Evolutionary conservation across 2,329 filamentous ascomycete genomes (phyloP), one percentile per base, ranked within the genome.

Genomic region (Trichoderma cornu-damae): DNA sequence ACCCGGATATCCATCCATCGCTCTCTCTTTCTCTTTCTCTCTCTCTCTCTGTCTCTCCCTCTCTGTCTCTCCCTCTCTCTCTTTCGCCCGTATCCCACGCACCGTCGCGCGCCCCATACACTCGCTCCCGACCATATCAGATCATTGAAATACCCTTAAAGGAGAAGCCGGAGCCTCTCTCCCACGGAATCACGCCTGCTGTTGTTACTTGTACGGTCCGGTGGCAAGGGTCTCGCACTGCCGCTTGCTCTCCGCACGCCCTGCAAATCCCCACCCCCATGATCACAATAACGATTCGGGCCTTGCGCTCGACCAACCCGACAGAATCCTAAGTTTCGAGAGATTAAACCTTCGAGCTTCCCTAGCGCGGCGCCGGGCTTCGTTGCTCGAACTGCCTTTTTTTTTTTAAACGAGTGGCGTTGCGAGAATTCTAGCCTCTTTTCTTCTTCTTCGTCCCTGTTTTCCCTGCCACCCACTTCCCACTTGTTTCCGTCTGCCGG

Each of bases 231-330:
- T 54, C n/a, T 44, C 40, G 22, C 52, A 55, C 42, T 43, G n/a
- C 42, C 52, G 42, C 18, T 44, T 55, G 32, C 42, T 46, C 52
- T 55, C 52, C 42, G 52, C 52, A 55, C 16, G n/a, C 37, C 22
- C 38, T 44, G 42, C 42, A 38, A 40, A 47, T 22, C 42, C 18
- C 38, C 14, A 34, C 32, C 42, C 18, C 38, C 14, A 34, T 40
- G 28, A 44, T 44, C 63, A 65, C 59, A 50, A 66, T 66, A 64
- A 65, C 51, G 60, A 60, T 37, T 51, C 32, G 24, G 38, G 38
- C 18, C 58, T 14, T 57, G 22, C 26, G 44, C 44, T 51, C 26
- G 24, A 58, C 46, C 54, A 50, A 44, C 30, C 26, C 37, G 37
- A 43, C 37, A 37, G 46, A 57, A 35, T 26, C 38, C 16, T 57